A percentile compares a stretch with the other conserved stretches of the same genome.
Conservation (phyloP, 306 rosid species). For the Boehmeria nivea region DNA sequence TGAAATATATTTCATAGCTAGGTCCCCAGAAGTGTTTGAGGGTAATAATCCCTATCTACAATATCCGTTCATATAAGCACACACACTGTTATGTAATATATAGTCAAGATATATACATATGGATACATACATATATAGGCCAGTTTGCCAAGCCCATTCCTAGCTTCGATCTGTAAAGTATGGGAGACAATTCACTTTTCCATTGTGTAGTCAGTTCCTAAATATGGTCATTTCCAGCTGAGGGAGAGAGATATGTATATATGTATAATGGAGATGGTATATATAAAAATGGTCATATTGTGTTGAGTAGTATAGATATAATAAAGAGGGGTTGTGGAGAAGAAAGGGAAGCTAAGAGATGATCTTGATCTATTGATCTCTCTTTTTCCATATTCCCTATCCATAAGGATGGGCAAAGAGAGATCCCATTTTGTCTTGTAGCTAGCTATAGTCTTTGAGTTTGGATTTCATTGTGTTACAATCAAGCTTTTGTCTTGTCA, state of each 20-base stretch:
- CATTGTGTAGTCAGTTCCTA: conserved; percentile 39
- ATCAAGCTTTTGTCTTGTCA: conserved; percentile 23
- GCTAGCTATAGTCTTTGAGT: no score
- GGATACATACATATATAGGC: not conserved
- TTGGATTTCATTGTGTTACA: no score
- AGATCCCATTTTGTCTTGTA: conserved; percentile 26
- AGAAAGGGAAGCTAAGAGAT: conserved; percentile 1
- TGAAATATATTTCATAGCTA: no score
- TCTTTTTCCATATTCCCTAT: conserved; percentile 12
- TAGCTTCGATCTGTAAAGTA: conserved; percentile 19
- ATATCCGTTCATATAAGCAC: no score
- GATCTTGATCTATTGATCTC: not conserved
- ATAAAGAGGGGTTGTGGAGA: not conserved
- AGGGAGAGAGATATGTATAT: no score
- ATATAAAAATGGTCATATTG: no score
- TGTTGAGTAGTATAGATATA: not conserved
- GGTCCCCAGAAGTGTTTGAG: conserved; percentile 1
- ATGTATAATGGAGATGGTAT: no score
- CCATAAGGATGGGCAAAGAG: conserved; percentile 26
- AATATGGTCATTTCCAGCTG: no score
- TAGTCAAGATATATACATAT: not conserved
- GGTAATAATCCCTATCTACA: no score
- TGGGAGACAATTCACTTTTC: conserved; percentile 33
- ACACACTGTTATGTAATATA: no score
- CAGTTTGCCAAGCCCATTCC: conserved; percentile 35